Percentiles rank a stretch among this genome's conserved stretches.
Conservation (phyloP, 768 basidiomycete species). For the Leccinum incarnatum region DNA sequence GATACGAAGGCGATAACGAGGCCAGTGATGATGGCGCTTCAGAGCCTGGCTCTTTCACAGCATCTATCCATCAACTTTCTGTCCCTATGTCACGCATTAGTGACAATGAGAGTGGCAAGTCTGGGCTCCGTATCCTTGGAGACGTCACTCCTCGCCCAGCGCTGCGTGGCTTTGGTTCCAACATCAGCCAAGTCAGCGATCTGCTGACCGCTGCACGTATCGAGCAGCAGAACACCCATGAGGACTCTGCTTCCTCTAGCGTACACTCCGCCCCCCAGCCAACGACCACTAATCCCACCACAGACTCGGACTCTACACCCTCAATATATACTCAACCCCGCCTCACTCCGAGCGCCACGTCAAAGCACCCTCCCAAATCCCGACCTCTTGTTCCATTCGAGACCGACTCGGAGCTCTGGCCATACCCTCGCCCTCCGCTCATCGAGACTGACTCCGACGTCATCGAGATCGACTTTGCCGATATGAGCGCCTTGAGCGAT, state of each 20-base stretch:
- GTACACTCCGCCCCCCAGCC: slow-evolving; percentile 4
- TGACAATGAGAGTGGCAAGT: slow-evolving; percentile 20
- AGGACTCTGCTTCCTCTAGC: slow-evolving; percentile 5
- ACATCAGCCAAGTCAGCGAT: slow-evolving; percentile 30
- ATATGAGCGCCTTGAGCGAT: slow-evolving; percentile 71
- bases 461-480: slow-evolving; percentile 73
- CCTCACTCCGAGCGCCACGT: neutral
- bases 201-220: slow-evolving; percentile 25
- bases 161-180: slow-evolving; percentile 35
- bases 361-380: slow-evolving; percentile 25
- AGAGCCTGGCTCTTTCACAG: slow-evolving; percentile 40
- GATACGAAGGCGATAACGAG: slow-evolving; percentile 63
- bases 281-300: neutral
- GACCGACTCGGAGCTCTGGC: slow-evolving; percentile 68
- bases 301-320: slow-evolving; percentile 9
- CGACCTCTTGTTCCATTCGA: slow-evolving; percentile 59
- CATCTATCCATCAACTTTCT: slow-evolving; percentile 38
- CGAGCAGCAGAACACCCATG: slow-evolving; percentile 15
- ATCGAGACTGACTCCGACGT: slow-evolving; percentile 51
- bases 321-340: slow-evolving; percentile 11
- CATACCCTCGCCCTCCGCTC: slow-evolving; percentile 52
- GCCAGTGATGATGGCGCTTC: slow-evolving; percentile 33
- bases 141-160: slow-evolving; percentile 68
- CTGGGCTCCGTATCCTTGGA: slow-evolving; percentile 24
- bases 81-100: slow-evolving; percentile 14